These are phyloP conservation scores for Aspergillus udagawae DNA, from an alignment of 2,329 filamentous ascomycete genomes.

Conservation along the genomic window DNA sequence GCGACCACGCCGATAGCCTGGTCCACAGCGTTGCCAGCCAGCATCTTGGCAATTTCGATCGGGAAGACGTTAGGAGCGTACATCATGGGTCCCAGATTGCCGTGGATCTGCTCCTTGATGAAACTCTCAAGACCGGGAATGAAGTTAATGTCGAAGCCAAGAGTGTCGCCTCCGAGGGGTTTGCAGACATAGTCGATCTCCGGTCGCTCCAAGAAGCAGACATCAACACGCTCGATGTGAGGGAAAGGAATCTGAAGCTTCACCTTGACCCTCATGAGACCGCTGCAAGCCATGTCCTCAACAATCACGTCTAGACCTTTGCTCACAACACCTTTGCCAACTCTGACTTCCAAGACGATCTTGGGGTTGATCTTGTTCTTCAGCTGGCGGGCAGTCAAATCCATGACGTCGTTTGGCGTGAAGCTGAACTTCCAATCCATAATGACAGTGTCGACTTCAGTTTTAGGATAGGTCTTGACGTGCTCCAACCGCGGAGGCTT, in stretches of 20 bases:
- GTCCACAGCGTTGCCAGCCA: slow-evolving; percentile 88
- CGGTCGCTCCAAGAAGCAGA: slow-evolving; percentile 87
- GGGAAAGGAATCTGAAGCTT: slow-evolving; percentile 96
- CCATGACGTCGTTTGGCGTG: slow-evolving; percentile 87
- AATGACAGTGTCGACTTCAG: slow-evolving; percentile 88
- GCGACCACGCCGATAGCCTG: slow-evolving; percentile 93
- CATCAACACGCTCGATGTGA: slow-evolving; percentile 89
- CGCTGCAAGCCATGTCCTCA: slow-evolving; percentile 94
- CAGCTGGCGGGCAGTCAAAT: slow-evolving; percentile 84
- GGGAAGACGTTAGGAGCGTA: slow-evolving; percentile 97
- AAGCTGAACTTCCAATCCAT: slow-evolving; percentile 99
- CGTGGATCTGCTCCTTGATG: slow-evolving; percentile 94
- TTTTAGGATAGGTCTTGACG: slow-evolving; percentile 96
- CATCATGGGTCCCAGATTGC: slow-evolving; percentile 94
- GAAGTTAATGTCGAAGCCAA: slow-evolving; percentile 99
- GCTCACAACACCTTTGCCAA: slow-evolving; percentile 95
- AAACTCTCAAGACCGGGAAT: slow-evolving; percentile 91
- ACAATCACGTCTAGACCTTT: slow-evolving; percentile 97
- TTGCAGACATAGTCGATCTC: slow-evolving; percentile 97
- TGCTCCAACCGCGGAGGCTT: slow-evolving; percentile 96
- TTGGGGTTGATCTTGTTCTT: slow-evolving; percentile 98
- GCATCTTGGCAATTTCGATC: slow-evolving; percentile 97
- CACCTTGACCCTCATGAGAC: slow-evolving; percentile 93
- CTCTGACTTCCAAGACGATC: slow-evolving; percentile 86
- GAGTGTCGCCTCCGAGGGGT: slow-evolving; percentile 87